These are phyloP conservation scores for Penicillium salamii DNA, from an alignment of 495 filamentous ascomycete genomes.

Conservation along the genomic window DNA sequence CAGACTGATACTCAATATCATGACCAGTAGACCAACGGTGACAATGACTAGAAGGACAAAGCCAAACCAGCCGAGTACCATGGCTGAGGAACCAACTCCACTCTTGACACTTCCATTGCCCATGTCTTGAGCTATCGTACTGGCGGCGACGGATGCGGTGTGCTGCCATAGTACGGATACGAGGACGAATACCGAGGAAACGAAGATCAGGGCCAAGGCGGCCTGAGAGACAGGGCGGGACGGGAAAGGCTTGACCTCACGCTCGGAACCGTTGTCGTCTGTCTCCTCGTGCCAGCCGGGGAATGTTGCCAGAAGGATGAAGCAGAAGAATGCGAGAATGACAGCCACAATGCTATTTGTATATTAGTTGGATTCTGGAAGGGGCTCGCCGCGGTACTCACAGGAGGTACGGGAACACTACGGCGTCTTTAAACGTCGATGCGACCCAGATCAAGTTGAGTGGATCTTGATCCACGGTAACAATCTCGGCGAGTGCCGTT, in stretches of 20 bases:
- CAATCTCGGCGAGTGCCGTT: conserved; percentile 59
- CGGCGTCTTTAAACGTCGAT: conserved; percentile 67
- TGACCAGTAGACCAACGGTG: conserved; percentile 89
- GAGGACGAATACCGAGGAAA: conserved; percentile 66
- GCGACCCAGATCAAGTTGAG: conserved; percentile 72
- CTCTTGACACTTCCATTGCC: conserved; percentile 90
- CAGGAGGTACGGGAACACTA: conserved; percentile 70
- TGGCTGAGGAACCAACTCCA: conserved; percentile 86
- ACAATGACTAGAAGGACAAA: conserved; percentile 90
- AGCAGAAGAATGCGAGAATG: conserved; percentile 66
- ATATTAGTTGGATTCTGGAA: conserved; percentile 6
- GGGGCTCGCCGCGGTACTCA: conserved; percentile 31
- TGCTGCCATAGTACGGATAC: conserved; percentile 74
- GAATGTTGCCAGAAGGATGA: conserved; percentile 69
- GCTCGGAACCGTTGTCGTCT: conserved; percentile 51
- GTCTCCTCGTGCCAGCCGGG: conserved; percentile 69
- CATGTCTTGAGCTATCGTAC: conserved; percentile 88
- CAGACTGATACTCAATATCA: conserved; percentile 87
- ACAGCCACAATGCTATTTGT: conserved; percentile 61
- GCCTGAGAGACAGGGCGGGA: conserved; percentile 66
- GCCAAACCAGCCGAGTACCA: conserved; percentile 96
- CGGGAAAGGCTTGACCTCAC: conserved; percentile 67
- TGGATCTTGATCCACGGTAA: conserved; percentile 65
- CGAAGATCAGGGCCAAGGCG: conserved; percentile 64
- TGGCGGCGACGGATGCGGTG: conserved; percentile 90